A percentile compares a stretch with the other conserved stretches of the same genome.
Evolutionary conservation across 2,329 filamentous ascomycete genomes (phyloP).

Genomic region (Curvularia hawaiiensis): DNA sequence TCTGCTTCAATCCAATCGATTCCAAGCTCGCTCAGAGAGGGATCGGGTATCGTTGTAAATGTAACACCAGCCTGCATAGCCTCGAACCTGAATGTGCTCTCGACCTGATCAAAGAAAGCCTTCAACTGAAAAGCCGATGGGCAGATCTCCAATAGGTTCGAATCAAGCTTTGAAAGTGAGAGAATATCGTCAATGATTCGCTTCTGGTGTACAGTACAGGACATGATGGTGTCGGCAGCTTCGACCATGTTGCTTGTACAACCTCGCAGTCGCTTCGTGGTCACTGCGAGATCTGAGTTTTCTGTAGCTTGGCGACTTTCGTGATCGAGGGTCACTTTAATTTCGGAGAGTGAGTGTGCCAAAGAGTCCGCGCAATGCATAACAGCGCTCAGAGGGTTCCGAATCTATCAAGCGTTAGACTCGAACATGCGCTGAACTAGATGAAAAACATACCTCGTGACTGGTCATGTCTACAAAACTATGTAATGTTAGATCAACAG

Average conservation of each 20-base stretch:
- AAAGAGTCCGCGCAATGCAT: slow-evolving; percentile 9
- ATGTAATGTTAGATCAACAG: neutral
- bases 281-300: neutral
- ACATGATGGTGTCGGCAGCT: slow-evolving; percentile 28
- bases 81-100: slow-evolving; percentile 28
- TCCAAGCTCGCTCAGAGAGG: slow-evolving; percentile 12
- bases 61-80: slow-evolving; percentile 17
- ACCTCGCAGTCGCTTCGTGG: slow-evolving; percentile 1
- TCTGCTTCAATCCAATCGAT: slow-evolving; percentile 19
- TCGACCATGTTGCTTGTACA: slow-evolving; percentile 15
- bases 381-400: slow-evolving; percentile 5
- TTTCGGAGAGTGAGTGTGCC: slow-evolving; percentile 3
- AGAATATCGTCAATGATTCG: slow-evolving; percentile 32
- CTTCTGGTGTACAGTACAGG: slow-evolving; percentile 36
- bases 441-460: slow-evolving; percentile 1
- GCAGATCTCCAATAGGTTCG: slow-evolving; percentile 25
- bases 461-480: slow-evolving; percentile 8
- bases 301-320: neutral
- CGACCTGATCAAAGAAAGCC: slow-evolving; percentile 20
- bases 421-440: neutral
- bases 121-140: slow-evolving; percentile 23
- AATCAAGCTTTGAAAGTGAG: slow-evolving; percentile 23
- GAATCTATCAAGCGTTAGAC: neutral
- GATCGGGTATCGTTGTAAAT: slow-evolving; percentile 15
- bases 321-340: neutral